Conservation (phyloP, 2,329 filamentous ascomycete genomes). For the Ceratocystis cacaofunesta region DNA sequence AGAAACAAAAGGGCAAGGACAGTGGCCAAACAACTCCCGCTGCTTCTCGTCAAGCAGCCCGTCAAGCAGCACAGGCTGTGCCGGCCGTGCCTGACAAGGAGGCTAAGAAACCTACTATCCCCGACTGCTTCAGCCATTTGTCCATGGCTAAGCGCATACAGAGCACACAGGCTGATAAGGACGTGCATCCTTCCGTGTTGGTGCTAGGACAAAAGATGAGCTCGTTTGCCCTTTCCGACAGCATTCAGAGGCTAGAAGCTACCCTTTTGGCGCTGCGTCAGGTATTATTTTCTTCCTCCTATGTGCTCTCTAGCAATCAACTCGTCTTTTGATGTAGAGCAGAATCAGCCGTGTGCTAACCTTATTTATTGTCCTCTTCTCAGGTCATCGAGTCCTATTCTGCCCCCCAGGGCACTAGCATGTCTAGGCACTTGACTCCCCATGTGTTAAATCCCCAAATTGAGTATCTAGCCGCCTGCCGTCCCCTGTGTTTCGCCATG, state of each 20-base stretch:
- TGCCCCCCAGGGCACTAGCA: constrained; percentile 68
- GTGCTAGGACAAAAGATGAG: constrained; percentile 81
- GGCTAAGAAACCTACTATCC: constrained; percentile 41
- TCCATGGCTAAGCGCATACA: constrained; percentile 48
- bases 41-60: constrained; percentile 23
- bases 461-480: constrained; percentile 80
- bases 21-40: constrained; percentile 16
- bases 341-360: neutral
- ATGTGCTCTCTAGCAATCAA: neutral
- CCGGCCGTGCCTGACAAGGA: constrained; percentile 32
- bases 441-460: constrained; percentile 91
- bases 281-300: constrained; percentile 30
- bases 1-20: constrained; percentile 23
- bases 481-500: constrained; percentile 93
- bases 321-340: neutral
- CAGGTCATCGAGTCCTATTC: constrained; percentile 87
- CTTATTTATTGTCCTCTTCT: constrained; percentile 15
- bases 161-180: constrained; percentile 47
- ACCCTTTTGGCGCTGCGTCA: constrained; percentile 82
- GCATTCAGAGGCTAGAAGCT: constrained; percentile 72
- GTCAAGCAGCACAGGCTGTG: constrained; percentile 26
- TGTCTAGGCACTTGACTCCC: constrained; percentile 80
- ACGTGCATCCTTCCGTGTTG: constrained; percentile 76
- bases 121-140: constrained; percentile 68
- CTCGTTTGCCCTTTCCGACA: constrained; percentile 76